Evolutionary conservation across 2,329 filamentous ascomycete species (phyloP).

Genomic region (Arthroderma sp.): DNA sequence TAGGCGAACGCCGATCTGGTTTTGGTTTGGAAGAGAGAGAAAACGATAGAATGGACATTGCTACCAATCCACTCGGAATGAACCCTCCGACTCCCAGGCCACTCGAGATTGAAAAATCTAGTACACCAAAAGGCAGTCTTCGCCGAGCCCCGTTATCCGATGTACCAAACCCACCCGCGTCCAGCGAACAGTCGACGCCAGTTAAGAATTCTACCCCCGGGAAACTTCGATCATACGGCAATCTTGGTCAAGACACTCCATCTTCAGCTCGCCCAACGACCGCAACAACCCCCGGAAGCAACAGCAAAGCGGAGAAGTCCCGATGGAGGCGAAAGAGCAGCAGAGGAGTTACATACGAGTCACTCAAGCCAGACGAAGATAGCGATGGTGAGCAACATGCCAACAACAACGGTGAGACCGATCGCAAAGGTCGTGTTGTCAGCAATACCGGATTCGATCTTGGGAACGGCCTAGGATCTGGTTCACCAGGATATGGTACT

Average conservation of each 20-base stretch:
- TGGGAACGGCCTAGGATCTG: slow-evolving; percentile 15
- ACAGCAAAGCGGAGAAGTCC: slow-evolving; percentile 19
- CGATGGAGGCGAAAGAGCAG: slow-evolving; percentile 20
- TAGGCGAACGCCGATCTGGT: slow-evolving; percentile 25
- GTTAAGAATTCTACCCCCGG: slow-evolving; percentile 14
- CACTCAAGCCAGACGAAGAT: slow-evolving; percentile 21
- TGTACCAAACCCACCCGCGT: slow-evolving; percentile 23
- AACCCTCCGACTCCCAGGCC: slow-evolving; percentile 34
- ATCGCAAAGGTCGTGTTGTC: slow-evolving; percentile 32
- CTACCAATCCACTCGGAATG: slow-evolving; percentile 32
- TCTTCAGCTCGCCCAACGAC: slow-evolving; percentile 14
- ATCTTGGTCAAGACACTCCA: slow-evolving; percentile 17
- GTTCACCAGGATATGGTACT: slow-evolving; percentile 25
- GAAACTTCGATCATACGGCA: slow-evolving; percentile 28
- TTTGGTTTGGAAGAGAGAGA: slow-evolving; percentile 22
- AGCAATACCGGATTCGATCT: slow-evolving; percentile 31
- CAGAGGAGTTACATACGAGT: slow-evolving; percentile 22
- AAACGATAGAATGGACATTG: slow-evolving; percentile 16
- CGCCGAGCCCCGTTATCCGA: slow-evolving; percentile 21
- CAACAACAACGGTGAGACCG: slow-evolving; percentile 15
- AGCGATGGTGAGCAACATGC: slow-evolving; percentile 12
- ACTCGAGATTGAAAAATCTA: slow-evolving; percentile 11
- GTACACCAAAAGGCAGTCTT: slow-evolving; percentile 15
- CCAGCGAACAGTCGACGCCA: slow-evolving; percentile 15
- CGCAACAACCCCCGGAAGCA: slow-evolving; percentile 8